Percentiles rank a stretch among this genome's conserved stretches.
phyloP scores from a whole-genome alignment of 352 stramenopile genomes.

The Phytophthora sansomeana region DNA sequence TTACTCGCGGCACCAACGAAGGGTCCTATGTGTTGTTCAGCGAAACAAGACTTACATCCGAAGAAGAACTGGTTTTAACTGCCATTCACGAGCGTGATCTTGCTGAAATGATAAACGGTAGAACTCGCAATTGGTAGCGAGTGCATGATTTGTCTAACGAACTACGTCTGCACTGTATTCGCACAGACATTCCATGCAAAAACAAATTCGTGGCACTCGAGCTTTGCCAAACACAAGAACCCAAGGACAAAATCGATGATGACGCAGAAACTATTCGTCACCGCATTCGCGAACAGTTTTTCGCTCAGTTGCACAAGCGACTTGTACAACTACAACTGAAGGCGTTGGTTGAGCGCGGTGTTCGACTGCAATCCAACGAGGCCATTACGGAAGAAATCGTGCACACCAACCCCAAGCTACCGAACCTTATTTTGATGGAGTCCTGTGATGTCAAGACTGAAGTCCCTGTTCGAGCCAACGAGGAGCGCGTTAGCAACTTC shows the following conservation, averaged over 20 bases:
- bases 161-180: neutral
- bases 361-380: slow-evolving; percentile 19
- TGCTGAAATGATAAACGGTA: slow-evolving; percentile 67
- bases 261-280: slow-evolving; percentile 53
- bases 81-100: slow-evolving; percentile 70
- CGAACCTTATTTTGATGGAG: slow-evolving; percentile 64
- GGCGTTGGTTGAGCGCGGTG: slow-evolving; percentile 14
- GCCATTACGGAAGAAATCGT: slow-evolving; percentile 34
- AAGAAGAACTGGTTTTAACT: slow-evolving; percentile 76
- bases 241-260: slow-evolving; percentile 47
- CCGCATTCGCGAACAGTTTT: slow-evolving; percentile 55
- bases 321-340: slow-evolving; percentile 34
- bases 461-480: slow-evolving; percentile 40
- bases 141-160: neutral
- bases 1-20: slow-evolving; percentile 59
- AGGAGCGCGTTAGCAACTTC: slow-evolving; percentile 68
- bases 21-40: slow-evolving; percentile 79
- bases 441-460: slow-evolving; percentile 57
- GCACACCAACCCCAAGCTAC: slow-evolving; percentile 24
- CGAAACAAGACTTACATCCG: slow-evolving; percentile 70
- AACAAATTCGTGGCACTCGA: slow-evolving; percentile 77
- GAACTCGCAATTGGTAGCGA: neutral
- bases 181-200: slow-evolving; percentile 64
- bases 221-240: slow-evolving; percentile 65
- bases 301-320: slow-evolving; percentile 38